phyloP scores from a whole-genome alignment of 2,329 filamentous ascomycete species.

The Grosmannia serpens region DNA sequence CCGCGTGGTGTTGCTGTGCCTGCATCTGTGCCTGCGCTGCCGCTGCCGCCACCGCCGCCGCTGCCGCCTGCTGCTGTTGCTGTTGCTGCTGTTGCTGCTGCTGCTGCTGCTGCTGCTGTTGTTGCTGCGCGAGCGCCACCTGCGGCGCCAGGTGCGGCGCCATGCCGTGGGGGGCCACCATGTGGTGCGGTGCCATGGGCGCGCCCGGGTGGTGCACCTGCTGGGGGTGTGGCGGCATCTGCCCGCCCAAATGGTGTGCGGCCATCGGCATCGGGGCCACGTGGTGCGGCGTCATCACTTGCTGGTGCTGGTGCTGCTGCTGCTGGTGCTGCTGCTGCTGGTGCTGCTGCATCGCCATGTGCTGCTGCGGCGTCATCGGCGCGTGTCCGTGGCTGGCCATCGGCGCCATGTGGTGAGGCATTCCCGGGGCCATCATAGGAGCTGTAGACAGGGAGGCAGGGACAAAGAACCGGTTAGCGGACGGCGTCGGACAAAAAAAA shows the following conservation, averaged over 20 bases:
- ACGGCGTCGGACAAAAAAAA: background rate
- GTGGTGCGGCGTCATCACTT: background rate
- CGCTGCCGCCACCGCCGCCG: constrained; percentile 39
- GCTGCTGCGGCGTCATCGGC: constrained; percentile 6
- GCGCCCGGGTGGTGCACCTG: background rate
- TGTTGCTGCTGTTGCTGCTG: background rate
- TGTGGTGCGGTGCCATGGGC: background rate
- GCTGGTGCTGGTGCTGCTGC: constrained; percentile 4
- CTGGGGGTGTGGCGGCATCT: background rate
- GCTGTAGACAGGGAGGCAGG: background rate
- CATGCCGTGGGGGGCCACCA: constrained; percentile 4
- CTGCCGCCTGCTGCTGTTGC: constrained; percentile 27
- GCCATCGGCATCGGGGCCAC: constrained; percentile 5
- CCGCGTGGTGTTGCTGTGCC: constrained; percentile 40
- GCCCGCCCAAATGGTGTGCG: background rate
- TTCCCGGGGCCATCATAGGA: constrained; percentile 10
- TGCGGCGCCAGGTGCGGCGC: constrained; percentile 1
- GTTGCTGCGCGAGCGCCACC: background rate
- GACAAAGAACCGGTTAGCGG: background rate
- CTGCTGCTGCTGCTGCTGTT: constrained; percentile 1
- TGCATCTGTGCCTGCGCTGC: constrained; percentile 40
- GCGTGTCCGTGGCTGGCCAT: constrained; percentile 3
- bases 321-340: constrained; percentile 3
- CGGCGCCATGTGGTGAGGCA: constrained; percentile 8
- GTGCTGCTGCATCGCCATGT: constrained; percentile 3